A percentile compares a stretch with the other conserved stretches of the same genome.
These are phyloP conservation scores for Amauroascus verrucosus DNA, from an alignment of 2,329 filamentous ascomycete genomes.

Conservation along the genomic window DNA sequence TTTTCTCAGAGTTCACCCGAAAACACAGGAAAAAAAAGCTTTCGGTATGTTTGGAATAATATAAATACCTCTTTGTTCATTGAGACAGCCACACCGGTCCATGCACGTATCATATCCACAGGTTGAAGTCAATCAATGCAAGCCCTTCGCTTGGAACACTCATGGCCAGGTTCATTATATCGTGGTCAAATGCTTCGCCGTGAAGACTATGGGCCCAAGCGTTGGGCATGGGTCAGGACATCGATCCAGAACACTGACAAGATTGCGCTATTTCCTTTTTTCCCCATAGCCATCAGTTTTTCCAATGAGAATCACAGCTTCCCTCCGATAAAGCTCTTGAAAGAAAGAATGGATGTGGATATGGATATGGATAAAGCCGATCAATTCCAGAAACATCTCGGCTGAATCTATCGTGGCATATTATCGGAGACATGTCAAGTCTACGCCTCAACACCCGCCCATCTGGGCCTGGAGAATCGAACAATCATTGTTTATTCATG, in stretches of 20 bases:
- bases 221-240: not conserved
- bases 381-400: not conserved
- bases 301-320: not conserved
- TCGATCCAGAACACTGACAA: not conserved
- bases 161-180: not conserved
- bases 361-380: not conserved
- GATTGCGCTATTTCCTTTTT: not conserved
- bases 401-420: not conserved
- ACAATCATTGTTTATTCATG: not conserved
- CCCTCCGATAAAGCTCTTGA: not conserved
- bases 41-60: not conserved
- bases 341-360: not conserved
- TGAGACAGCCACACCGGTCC: not conserved
- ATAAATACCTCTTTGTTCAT: not conserved
- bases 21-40: no score
- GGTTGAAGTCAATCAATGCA: not conserved
- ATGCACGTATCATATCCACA: not conserved
- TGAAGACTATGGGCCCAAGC: not conserved
- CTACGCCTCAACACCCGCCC: not conserved
- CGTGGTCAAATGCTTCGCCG: not conserved
- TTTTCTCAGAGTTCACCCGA: no score
- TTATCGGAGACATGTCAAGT: not conserved
- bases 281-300: not conserved
- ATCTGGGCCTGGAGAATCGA: not conserved
- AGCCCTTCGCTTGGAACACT: not conserved